Evolutionary conservation across 768 basidiomycete genomes (phyloP).

Genomic region (Hericium rajendrae): DNA sequence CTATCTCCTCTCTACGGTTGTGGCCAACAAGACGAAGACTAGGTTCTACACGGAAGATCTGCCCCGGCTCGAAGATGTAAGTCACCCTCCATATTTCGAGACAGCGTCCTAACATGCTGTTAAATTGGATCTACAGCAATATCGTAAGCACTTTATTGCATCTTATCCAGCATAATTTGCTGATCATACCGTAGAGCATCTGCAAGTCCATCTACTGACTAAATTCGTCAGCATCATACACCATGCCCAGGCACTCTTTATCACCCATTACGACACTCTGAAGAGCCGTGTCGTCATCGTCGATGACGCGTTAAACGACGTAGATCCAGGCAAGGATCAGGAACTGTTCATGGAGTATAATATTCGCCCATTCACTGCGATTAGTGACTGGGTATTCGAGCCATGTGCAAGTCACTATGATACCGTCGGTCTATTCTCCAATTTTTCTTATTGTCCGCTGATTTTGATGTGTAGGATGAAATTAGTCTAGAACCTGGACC

Average conservation of each 20-base stretch:
- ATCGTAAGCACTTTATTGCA: slow-evolving; percentile 38
- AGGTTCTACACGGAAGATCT: slow-evolving; percentile 67
- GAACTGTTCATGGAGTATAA: slow-evolving; percentile 67
- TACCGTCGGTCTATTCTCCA: slow-evolving; percentile 36
- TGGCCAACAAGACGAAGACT: slow-evolving; percentile 60
- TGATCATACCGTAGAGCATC: slow-evolving; percentile 37
- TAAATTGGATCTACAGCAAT: slow-evolving; percentile 37
- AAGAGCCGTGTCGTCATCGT: slow-evolving; percentile 40
- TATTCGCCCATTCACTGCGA: slow-evolving; percentile 50
- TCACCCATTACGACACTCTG: slow-evolving; percentile 47
- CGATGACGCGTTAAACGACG: slow-evolving; percentile 36
- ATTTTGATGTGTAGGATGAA: slow-evolving; percentile 31
- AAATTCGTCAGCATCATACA: slow-evolving; percentile 45
- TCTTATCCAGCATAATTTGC: neutral
- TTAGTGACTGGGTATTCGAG: slow-evolving; percentile 66
- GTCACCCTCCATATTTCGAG: slow-evolving; percentile 18
- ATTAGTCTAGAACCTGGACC: slow-evolving; percentile 61
- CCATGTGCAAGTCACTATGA: slow-evolving; percentile 70
- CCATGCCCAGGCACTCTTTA: slow-evolving; percentile 51
- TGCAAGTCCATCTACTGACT: slow-evolving; percentile 56
- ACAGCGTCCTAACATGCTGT: neutral
- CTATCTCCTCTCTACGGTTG: slow-evolving; percentile 60
- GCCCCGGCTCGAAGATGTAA: slow-evolving; percentile 62
- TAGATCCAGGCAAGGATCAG: slow-evolving; percentile 56
- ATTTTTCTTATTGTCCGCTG: neutral